Conservation (phyloP, 169 alveolate species). For the Plasmodium fragile region DNA sequence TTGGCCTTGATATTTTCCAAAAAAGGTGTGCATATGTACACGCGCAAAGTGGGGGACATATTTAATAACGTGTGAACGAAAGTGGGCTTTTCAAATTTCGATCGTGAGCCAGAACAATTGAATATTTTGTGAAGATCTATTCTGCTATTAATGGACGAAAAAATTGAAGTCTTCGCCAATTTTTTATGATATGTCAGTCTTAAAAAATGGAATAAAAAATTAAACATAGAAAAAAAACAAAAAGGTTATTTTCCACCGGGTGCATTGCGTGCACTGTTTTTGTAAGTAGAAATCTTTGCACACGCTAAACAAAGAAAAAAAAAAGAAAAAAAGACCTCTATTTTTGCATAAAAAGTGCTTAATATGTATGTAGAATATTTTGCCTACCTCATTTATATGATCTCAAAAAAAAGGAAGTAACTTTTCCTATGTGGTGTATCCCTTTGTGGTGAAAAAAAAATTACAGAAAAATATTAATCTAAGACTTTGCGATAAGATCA, state of each 20-base stretch:
- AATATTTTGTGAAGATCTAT: neutral
- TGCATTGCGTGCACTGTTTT: conserved; percentile 1
- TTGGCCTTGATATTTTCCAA: neutral
- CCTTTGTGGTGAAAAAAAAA: neutral
- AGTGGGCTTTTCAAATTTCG: neutral
- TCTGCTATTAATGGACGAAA: neutral
- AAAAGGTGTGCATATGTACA: neutral
- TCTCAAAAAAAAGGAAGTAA: neutral
- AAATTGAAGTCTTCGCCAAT: conserved; percentile 5
- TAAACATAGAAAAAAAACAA: neutral
- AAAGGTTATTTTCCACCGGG: neutral
- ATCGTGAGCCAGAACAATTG: neutral
- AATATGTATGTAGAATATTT: neutral
- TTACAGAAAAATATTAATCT: neutral
- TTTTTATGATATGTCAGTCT: neutral
- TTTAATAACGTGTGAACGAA: neutral
- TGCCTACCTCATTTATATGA: neutral
- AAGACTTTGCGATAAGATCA: neutral
- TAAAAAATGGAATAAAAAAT: neutral
- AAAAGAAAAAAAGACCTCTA: conserved; percentile 5
- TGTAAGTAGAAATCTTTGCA: conserved; percentile 8
- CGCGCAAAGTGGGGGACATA: neutral
- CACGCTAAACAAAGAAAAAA: conserved; percentile 4
- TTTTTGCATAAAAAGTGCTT: neutral
- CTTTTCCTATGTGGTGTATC: neutral